Base-by-base conservation (phyloP, 176 grass and related monocot species). In the Triticum dicoccoides region DNA sequence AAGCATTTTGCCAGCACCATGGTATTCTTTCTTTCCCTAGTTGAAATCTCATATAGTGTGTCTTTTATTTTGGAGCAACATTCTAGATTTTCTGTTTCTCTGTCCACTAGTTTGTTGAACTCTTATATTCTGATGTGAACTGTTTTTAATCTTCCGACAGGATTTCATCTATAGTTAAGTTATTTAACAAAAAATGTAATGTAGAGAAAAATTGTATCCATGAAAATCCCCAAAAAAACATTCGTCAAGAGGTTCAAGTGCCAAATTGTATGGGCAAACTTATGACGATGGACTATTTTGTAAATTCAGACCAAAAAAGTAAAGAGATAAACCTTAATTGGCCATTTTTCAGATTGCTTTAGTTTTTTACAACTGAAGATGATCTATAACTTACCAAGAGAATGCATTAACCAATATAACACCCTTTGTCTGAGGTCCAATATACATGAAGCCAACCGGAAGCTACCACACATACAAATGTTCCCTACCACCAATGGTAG, bases 1-100 rank as follows among this genome's bases (percentile, higher is more conserved):
- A 83, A 82, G 24, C 85, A 68, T 86, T 88, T 66, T 97, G 94
- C 69, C 59, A 30, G 33, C n/a, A 7, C 14, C 81, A 0, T 27
- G 49, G 81, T 83, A 73, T 59, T 41, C 3, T 67, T 29, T 37
- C 27, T 82, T 65, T 34, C 20, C 5, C 17, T 25, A 5, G 20
- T 13, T 15, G 1, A 69, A 81, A 34, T 49, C 5, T 6, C 44
- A 82, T 27, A 35, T 79, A 38, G 75, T 11, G 27, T 77, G 7
- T 33, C 15, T 75, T 51, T 73, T 73, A 68, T 44, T 73, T 23
- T 73, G 37, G 37, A 69, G 9, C 29, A 1, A 69, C 66, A 37
- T 14, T 34, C 66, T 20, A 37, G 5, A 37, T 9, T 20, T 73
- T 44, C 5, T 73, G 6, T 45, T 25, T 73, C 37, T 13, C 69